Evolutionary conservation across 768 basidiomycete genomes (phyloP).

Genomic region (Lactarius indigo): DNA sequence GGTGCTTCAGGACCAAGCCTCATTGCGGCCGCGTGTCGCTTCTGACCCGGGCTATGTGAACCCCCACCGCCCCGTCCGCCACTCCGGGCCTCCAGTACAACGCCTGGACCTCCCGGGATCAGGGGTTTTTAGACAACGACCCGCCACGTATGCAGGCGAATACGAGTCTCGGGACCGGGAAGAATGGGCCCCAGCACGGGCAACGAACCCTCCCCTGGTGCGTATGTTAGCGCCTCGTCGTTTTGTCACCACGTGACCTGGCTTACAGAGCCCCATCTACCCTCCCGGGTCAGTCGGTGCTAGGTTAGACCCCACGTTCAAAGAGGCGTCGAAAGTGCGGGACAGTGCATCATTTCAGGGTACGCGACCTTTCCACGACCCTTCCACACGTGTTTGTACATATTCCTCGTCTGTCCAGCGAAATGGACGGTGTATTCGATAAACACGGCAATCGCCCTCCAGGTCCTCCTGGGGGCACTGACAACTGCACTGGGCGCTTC

Average conservation of each 20-base stretch:
- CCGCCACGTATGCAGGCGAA: not conserved
- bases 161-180: not conserved
- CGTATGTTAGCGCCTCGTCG: not conserved
- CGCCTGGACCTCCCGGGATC: not conserved
- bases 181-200: not conserved
- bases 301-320: not conserved
- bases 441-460: conserved; percentile 28
- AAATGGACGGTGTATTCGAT: conserved; percentile 13
- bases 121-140: not conserved
- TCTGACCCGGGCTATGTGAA: not conserved
- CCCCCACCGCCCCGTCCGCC: not conserved
- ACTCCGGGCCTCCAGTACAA: not conserved
- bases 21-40: not conserved
- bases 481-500: conserved; percentile 27
- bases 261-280: not conserved
- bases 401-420: not conserved
- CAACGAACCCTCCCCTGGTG: not conserved
- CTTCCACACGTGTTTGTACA: not conserved
- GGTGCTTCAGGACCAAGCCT: not conserved
- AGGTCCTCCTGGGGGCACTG: conserved; percentile 28
- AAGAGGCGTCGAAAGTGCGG: not conserved
- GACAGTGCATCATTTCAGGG: not conserved
- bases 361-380: not conserved
- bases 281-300: not conserved
- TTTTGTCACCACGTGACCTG: not conserved